These are phyloP conservation scores for Austroboletus eburneus DNA, from an alignment of 768 basidiomycete species.

Conservation along the genomic window DNA sequence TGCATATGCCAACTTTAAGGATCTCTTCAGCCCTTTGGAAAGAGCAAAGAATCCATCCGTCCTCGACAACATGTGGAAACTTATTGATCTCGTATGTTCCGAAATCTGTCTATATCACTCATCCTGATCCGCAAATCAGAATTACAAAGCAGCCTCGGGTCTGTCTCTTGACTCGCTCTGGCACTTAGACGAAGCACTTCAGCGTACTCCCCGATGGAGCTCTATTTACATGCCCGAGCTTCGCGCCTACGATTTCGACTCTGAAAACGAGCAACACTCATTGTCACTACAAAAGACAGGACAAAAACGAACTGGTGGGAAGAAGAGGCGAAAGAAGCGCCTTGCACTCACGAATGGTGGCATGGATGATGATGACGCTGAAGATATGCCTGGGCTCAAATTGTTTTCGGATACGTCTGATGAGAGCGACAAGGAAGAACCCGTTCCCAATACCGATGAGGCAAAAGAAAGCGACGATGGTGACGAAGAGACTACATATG, in stretches of 20 bases:
- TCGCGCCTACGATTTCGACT: conserved; percentile 18
- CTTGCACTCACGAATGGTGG: conserved; percentile 49
- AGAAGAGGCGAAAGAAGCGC: conserved; percentile 35
- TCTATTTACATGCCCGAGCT: conserved; percentile 33
- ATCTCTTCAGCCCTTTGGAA: conserved; percentile 54
- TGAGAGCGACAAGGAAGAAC: conserved; percentile 34
- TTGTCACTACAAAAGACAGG: conserved; percentile 8
- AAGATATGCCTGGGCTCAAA: conserved; percentile 62
- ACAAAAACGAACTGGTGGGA: conserved; percentile 14
- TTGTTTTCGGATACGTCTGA: conserved; percentile 62
- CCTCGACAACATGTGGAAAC: conserved; percentile 62
- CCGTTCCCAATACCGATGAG: conserved; percentile 30
- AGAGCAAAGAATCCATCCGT: conserved; percentile 46
- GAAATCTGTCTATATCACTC: background rate
- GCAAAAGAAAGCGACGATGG: conserved; percentile 33
- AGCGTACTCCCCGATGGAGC: conserved; percentile 58
- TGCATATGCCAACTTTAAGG: conserved; percentile 46
- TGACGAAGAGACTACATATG: conserved; percentile 46
- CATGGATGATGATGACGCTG: conserved; percentile 37
- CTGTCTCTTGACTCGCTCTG: conserved; percentile 60
- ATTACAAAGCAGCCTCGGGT: conserved; percentile 51
- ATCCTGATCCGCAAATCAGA: conserved; percentile 39
- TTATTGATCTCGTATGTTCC: conserved; percentile 51
- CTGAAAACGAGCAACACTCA: conserved; percentile 23
- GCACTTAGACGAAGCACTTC: conserved; percentile 50